Evolutionary conservation across 2,329 filamentous ascomycete species (phyloP), one percentile per base, ranked within the genome.

Genomic region (Alternaria sp.): DNA sequence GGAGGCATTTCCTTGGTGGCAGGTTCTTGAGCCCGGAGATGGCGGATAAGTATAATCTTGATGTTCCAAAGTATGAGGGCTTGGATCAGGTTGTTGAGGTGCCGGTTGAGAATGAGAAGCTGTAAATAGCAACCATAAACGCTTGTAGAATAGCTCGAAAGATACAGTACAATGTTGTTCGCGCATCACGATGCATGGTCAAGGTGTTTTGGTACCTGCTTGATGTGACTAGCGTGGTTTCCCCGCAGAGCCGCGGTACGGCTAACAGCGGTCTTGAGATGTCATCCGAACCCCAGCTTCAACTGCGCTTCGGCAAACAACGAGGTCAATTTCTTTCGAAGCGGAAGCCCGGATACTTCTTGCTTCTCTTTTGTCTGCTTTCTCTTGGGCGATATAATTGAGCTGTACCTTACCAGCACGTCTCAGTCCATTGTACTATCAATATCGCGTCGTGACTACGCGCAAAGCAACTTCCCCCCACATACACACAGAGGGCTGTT

Each of bases 1-100:
- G 95, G 1, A 88, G 92, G 50, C 96, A 99, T 83, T 99, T 98
- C 75, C 81, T 99, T 59, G 96, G 96, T 8, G 96, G 96, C 3
- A 91, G 92, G 63, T 99, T 99, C 75, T 86, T 99, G 74, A 88
- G 91, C 19, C 88, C 88, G 57, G 85, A 86, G 55, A 89, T 97
- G 73, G 91, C 93, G 32, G 87, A 91, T 71, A 97, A 96, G 81
- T 99, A 97, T 82, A 88, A 88, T 50, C 86, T 99, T 65, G 91
- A 96, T 71, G 79, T 97, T 57, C 95, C 95, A 6, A 82, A 87
- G 67, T 99, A 97, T 80, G 85, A 91, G 71, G 96, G 94, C 0
- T 82, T 96, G 69, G 94, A 98, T 80, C 96, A 98, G 81, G 85
- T 97, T 69, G 90, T 94, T 57, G 96, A 99, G 80, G 85, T 96